Conservation (phyloP, 306 rosid genomes). For the Begonia loranthoides region DNA sequence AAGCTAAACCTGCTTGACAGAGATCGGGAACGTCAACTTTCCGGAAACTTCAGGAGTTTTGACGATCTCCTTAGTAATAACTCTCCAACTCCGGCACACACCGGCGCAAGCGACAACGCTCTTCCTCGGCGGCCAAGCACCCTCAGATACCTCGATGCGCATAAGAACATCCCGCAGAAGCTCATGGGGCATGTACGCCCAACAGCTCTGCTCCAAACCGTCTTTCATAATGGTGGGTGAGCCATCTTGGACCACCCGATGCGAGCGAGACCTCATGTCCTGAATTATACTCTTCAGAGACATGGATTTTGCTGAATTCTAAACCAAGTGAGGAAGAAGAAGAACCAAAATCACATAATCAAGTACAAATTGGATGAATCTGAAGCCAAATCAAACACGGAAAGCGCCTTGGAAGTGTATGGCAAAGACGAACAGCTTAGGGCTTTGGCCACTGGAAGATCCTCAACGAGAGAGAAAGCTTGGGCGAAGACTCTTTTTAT, state of each 20-base stretch:
- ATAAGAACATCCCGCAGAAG: slow-evolving; percentile 74
- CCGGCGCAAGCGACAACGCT: slow-evolving; percentile 78
- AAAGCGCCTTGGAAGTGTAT: too few species aligned
- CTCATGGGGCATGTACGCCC: slow-evolving; percentile 95
- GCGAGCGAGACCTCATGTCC: slow-evolving; percentile 63
- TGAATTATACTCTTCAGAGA: slow-evolving; percentile 65
- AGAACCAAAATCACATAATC: too few species aligned
- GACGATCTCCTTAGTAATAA: slow-evolving; percentile 69
- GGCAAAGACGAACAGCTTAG: too few species aligned
- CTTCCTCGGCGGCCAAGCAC: slow-evolving; percentile 68
- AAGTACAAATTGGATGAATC: too few species aligned
- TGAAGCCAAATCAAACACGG: too few species aligned
- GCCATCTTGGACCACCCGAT: slow-evolving; percentile 41
- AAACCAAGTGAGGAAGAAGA: too few species aligned
- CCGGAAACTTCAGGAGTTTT: slow-evolving; percentile 59
- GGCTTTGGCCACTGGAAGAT: too few species aligned
- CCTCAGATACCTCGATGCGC: slow-evolving; percentile 77
- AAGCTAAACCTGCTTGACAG: too few species aligned
- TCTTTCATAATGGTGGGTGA: slow-evolving; percentile 25
- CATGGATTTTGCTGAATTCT: slow-evolving; percentile 17
- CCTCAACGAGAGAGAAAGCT: too few species aligned
- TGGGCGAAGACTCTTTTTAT: too few species aligned
- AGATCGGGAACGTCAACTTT: slow-evolving; percentile 64
- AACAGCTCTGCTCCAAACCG: slow-evolving; percentile 73
- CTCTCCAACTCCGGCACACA: slow-evolving; percentile 92